Evolutionary conservation across 140 eudicot species (phyloP), one percentile per base, ranked within the genome.

Genomic region (Flaveria floridana): DNA sequence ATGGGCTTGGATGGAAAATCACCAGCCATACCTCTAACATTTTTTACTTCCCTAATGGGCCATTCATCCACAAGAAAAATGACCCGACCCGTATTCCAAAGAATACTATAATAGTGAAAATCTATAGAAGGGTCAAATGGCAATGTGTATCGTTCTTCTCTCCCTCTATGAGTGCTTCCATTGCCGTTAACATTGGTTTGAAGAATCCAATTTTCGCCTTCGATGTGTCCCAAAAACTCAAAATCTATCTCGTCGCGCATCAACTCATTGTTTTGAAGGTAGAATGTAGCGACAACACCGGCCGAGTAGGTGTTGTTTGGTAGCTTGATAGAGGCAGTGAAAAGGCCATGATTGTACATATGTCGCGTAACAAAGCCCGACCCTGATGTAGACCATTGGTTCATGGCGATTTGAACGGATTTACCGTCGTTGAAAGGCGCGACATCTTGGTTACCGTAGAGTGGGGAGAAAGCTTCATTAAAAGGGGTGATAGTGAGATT

Each of bases 261-360:
- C 21, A 39, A 61, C 34, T 80, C 83, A 37, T 53, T 68, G 25
- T 76, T 85, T 19, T 79, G 85, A 78, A 79, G 44, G 37, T 89
- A 89, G 76, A 86, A 89, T 3, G 91, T 84, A n/a, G 84, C 91
- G 2, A 89, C 89, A 1, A 86, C 86, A 26, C 95, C 89, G 1
- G 91, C 91, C 0, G 86, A 71, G 76, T 86, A 86, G 71, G 1
- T 57, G 72, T 77, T 85, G 53, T 79, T 72, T 41, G 95, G 95
- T 52, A 89, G 73, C 82, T 82, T 86, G 30, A 89, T 77, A 14
- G 86, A 82, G 55, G 91, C 85, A 53, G 85, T 83, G 82, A 82
- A 86, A 72, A 75, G 39, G 26, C 91, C 95, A 55, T 82, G 76
- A 47, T 71, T 47, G 84, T 84, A 89, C 56, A 76, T 39, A 18